These are phyloP conservation scores for Brassica hybrid DNA, from an alignment of 441 rosid genomes.

Conservation along the genomic window DNA sequence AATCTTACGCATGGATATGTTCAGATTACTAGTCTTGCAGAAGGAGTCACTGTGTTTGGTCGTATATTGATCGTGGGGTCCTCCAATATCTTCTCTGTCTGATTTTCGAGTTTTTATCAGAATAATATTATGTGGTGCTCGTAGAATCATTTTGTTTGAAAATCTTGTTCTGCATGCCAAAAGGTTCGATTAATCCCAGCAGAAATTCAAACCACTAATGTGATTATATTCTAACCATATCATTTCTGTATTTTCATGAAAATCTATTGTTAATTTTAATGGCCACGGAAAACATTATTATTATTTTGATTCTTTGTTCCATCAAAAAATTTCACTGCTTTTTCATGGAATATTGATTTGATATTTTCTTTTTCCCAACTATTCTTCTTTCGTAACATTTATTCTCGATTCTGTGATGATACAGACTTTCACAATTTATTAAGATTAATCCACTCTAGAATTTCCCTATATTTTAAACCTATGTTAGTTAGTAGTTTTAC, in stretches of 20 bases:
- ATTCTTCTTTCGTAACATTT: background rate
- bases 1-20: conserved; percentile 28
- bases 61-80: conserved; percentile 32
- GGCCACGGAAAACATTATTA: background rate
- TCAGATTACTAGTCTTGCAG: background rate
- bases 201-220: background rate
- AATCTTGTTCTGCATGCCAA: background rate
- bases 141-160: conserved; percentile 36
- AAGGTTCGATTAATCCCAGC: background rate
- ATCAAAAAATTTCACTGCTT: background rate
- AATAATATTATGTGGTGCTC: conserved; percentile 41
- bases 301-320: conserved; percentile 1
- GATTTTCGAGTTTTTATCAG: background rate
- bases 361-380: background rate
- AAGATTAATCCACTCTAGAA: background rate
- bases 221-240: background rate
- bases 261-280: background rate
- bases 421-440: background rate
- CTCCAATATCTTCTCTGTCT: conserved; percentile 28
- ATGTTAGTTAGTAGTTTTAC: background rate
- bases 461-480: background rate
- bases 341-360: background rate
- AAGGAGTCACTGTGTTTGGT: conserved; percentile 33
- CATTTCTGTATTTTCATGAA: background rate
- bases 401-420: background rate